Evolutionary conservation across 1,284 basidiomycete genomes (phyloP), one percentile per base, ranked within the genome.

Genomic region (Apiotrichum akiyoshidainum): DNA sequence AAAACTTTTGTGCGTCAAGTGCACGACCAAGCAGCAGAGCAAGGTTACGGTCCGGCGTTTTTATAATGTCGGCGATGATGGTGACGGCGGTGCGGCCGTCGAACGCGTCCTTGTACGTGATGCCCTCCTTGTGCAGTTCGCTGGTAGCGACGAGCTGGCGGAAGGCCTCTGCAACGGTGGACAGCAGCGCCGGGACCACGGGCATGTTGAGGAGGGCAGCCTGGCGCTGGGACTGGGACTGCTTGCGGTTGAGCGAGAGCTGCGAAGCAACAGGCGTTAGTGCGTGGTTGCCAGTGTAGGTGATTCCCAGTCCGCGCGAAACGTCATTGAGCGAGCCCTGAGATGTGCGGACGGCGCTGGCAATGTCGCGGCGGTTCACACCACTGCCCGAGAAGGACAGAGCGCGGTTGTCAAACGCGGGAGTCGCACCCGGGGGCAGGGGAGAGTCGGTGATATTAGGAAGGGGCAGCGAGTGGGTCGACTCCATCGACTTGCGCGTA

Each of bases 1-100:
- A 99, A 80, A 95, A 98, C 80, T 98, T 99, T 80, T 99, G 96
- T 14, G 93, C 90, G 73, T 99, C 96, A 57, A 99, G 82, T 7
- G 95, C 93, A 50, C 96, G 85, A 14, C 96, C 96, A 12, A 99
- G 84, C 3, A 99, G 82, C 47, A 99, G 80, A 5, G 96, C 96
- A 22, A 99, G 84, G 76, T 97, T 98, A 19, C 96, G 85, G 78
- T 99, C 96, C 8, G 92, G 92, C 3, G 95, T 99, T 78, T 94
- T 95, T 83, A 98, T 97, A 76, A 99, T 95, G 72, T 94, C 92
- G 19, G 92, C 89, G 66, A 99, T 91, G 78, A 91, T 89, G 77
- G 95, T 90, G 34, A 99, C 95, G 0, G 96, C 96, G 71, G 96
- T 91, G 17, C 92, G 86, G 2, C 96, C 96, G 73, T 98, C 94